Conservation (phyloP, 306 rosid genomes). For the Fragaria iinumae region DNA sequence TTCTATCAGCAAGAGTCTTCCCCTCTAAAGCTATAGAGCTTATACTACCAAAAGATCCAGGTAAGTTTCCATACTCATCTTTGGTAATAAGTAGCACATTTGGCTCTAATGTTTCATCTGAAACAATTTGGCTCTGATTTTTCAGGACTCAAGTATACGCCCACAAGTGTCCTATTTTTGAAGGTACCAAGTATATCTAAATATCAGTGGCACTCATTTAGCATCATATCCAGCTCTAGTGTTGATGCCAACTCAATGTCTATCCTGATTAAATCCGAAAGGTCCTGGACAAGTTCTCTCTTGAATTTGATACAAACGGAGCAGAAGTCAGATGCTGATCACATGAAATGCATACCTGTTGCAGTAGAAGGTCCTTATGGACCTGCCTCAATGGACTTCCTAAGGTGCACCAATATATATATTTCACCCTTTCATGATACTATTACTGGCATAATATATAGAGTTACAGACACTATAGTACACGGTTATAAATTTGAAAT, state of each 20-base stretch:
- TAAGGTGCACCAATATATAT: constrained; percentile 42
- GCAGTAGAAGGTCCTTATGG: constrained; percentile 95
- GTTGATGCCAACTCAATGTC: constrained; percentile 53
- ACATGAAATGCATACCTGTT: constrained; percentile 51
- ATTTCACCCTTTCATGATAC: background rate
- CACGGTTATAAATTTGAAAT: constrained; percentile 3
- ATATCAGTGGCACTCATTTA: constrained; percentile 90
- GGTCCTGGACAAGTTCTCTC: constrained; percentile 81
- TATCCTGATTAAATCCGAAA: constrained; percentile 66
- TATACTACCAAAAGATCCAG: constrained; percentile 69
- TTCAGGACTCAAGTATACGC: constrained; percentile 69
- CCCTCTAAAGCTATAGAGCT: constrained; percentile 71
- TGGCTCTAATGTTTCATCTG: constrained; percentile 35
- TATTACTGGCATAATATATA: background rate
- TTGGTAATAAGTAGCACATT: background rate
- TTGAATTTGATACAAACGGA: constrained; percentile 51
- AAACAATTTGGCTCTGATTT: constrained; percentile 24
- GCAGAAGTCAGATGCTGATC: constrained; percentile 40
- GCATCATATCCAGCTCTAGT: constrained; percentile 74
- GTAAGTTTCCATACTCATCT: constrained; percentile 28
- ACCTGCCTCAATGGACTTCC: constrained; percentile 62
- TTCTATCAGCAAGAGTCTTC: constrained; percentile 59
- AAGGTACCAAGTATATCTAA: constrained; percentile 78
- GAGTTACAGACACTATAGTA: background rate
- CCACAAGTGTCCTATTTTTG: constrained; percentile 78